phyloP scores from a whole-genome alignment of 1,284 basidiomycete genomes.

The Rhodotorula sp. region DNA sequence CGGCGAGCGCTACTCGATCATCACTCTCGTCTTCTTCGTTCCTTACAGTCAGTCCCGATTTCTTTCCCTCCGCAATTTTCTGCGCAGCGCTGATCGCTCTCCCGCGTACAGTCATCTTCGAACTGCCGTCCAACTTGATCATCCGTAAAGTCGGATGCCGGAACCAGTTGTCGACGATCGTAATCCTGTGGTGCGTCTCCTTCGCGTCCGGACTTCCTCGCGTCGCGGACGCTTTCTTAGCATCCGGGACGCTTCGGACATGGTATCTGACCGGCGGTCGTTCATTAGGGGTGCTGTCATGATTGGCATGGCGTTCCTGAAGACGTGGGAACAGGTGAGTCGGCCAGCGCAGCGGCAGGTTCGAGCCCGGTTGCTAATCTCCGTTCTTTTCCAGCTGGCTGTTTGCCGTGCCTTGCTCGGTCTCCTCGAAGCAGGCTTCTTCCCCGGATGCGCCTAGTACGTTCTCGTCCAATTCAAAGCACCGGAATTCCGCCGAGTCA shows the following conservation, averaged over 20 bases:
- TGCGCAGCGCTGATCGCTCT: not conserved
- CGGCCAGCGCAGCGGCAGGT: not conserved
- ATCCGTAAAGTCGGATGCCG: constrained; percentile 50
- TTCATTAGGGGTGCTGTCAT: constrained; percentile 34
- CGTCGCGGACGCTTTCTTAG: no score
- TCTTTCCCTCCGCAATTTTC: not conserved
- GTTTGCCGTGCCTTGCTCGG: constrained; percentile 52
- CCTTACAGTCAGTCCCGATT: constrained; percentile 41
- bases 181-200: constrained; percentile 44
- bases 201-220: not conserved
- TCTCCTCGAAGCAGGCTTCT: constrained; percentile 48
- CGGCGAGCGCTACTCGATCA: constrained; percentile 47
- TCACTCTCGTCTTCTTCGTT: constrained; percentile 50
- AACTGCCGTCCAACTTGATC: constrained; percentile 45
- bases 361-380: no score
- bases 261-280: not conserved
- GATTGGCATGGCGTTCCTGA: constrained; percentile 49
- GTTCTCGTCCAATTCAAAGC: no score
- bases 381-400: constrained; percentile 42
- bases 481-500: constrained; percentile 35
- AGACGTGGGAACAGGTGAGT: not conserved
- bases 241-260: no score
- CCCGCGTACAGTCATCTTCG: constrained; percentile 14
- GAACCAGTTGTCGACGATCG: constrained; percentile 47
- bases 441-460: constrained; percentile 37